Percentiles rank a stretch among this genome's conserved stretches.
These are phyloP conservation scores for Penicillium sp. DNA, from an alignment of 2,329 filamentous ascomycete genomes.

Conservation along the genomic window DNA sequence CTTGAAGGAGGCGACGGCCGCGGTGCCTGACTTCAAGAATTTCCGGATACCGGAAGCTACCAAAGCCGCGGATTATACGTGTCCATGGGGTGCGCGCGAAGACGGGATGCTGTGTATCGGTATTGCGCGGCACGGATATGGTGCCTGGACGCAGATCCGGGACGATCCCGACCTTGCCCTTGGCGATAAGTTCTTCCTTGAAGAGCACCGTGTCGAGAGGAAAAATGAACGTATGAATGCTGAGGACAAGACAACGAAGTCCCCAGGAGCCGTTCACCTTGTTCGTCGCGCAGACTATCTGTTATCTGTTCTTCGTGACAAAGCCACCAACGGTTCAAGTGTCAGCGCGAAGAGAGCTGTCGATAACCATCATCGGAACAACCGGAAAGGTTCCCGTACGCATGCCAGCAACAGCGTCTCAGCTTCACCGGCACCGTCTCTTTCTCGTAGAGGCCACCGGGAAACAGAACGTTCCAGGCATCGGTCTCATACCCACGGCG, in stretches of 20 bases:
- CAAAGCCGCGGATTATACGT: constrained; percentile 84
- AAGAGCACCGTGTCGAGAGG: constrained; percentile 98
- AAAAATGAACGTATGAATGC: constrained; percentile 75
- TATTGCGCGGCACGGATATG: constrained; percentile 87
- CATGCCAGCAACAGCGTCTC: too few relatives aligned
- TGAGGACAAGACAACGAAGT: constrained; percentile 55
- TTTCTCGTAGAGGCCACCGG: too few relatives aligned
- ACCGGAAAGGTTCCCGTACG: too few relatives aligned
- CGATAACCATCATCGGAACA: too few relatives aligned
- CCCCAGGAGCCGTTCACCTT: constrained; percentile 92
- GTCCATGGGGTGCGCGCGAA: constrained; percentile 82
- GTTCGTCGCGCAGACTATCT: too few relatives aligned
- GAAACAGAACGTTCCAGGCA: too few relatives aligned
- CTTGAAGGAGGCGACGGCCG: too few relatives aligned
- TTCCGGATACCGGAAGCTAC: constrained; percentile 87
- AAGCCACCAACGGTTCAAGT: too few relatives aligned
- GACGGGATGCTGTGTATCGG: constrained; percentile 95
- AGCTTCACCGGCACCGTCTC: too few relatives aligned
- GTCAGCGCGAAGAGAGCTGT: too few relatives aligned
- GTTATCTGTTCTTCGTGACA: too few relatives aligned
- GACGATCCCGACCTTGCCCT: constrained; percentile 82
- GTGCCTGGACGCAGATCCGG: constrained; percentile 87
- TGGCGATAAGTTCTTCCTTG: constrained; percentile 84
- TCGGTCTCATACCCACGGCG: too few relatives aligned
- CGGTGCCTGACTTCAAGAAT: constrained; percentile 67